Evolutionary conservation across 495 filamentous ascomycete species (phyloP), one percentile per base, ranked within the genome.

Genomic region (Xylaria palmicola): DNA sequence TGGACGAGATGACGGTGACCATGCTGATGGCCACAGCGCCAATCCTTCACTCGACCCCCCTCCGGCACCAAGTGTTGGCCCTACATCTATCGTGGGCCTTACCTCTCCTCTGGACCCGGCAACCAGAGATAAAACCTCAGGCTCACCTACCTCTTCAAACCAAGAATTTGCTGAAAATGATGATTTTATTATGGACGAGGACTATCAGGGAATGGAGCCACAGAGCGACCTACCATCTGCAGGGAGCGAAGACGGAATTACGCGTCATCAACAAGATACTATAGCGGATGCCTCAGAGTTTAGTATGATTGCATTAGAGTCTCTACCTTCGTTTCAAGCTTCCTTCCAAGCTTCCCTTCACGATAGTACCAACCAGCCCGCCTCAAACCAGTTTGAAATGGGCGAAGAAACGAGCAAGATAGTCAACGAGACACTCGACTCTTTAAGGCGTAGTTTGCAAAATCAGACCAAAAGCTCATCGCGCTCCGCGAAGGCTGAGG

Each of bases 281-380:
- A 63, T 79, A 30, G 66, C 74, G 52, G 69, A 78, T 7, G 72
- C 71, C 5, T 79, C 80, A 27, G 78, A 79, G 20, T 82, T 82
- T 61, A 82, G 76, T 49, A 80, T 80, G 77, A 81, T 82, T 39
- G 74, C 73, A 32, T 59, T 80, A 3, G 69, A 71, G 37, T 79
- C 77, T 9, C 62, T 82, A 30, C 74, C 72, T 2, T 80, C 77
- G 0, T 72, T 78, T 60, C 73, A 64, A 19, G 62, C 62, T 10
- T 63, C 62, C 6, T 71, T 71, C 22, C 69, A 77, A 45, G 71
- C 65, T 7, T 75, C 71, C 36, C 64, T 73, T 22, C 72, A 70
- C 56, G 65, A 56, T 1, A 58, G 69, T 40, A 69, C 70, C 58
- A 67, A 65, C 17, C 62, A 67, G 20, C 60, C 68, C 48, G n/a